Evolutionary conservation across 1,284 basidiomycete species (phyloP).

Genomic region (Pseudomicrostroma phylloplanum): DNA sequence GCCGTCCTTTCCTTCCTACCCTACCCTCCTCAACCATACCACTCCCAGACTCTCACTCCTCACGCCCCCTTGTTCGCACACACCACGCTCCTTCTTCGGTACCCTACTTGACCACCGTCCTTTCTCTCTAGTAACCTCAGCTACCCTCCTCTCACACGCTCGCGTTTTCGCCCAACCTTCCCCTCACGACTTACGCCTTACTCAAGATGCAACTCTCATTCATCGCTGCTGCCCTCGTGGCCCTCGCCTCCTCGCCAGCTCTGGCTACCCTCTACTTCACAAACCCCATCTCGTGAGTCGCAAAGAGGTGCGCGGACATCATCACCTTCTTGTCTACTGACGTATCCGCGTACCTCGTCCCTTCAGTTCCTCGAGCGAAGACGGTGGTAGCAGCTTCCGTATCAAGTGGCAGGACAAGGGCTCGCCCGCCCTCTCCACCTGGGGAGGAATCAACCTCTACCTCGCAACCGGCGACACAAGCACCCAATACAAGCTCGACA

Average conservation of each 20-base stretch:
- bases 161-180: conserved; percentile 78
- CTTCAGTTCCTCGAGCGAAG: conserved; percentile 26
- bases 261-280: conserved; percentile 33
- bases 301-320: background rate
- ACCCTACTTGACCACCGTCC: conserved; percentile 58
- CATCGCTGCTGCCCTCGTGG: conserved; percentile 10
- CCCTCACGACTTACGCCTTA: conserved; percentile 90
- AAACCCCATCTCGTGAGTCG: conserved; percentile 34
- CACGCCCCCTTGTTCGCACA: conserved; percentile 62
- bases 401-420: conserved; percentile 41
- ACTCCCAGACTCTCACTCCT: conserved; percentile 1
- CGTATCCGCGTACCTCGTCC: background rate
- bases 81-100: conserved; percentile 52
- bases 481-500: conserved; percentile 42
- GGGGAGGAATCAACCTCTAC: conserved; percentile 40
- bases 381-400: conserved; percentile 24
- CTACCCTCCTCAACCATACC: background rate
- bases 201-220: conserved; percentile 65
- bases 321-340: background rate
- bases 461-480: conserved; percentile 36
- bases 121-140: conserved; percentile 1
- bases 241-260: conserved; percentile 18
- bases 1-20: background rate
- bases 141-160: no score
- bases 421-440: conserved; percentile 23